phyloP scores from a whole-genome alignment of 2,329 filamentous ascomycete genomes.

The Verticillium dahliae region DNA sequence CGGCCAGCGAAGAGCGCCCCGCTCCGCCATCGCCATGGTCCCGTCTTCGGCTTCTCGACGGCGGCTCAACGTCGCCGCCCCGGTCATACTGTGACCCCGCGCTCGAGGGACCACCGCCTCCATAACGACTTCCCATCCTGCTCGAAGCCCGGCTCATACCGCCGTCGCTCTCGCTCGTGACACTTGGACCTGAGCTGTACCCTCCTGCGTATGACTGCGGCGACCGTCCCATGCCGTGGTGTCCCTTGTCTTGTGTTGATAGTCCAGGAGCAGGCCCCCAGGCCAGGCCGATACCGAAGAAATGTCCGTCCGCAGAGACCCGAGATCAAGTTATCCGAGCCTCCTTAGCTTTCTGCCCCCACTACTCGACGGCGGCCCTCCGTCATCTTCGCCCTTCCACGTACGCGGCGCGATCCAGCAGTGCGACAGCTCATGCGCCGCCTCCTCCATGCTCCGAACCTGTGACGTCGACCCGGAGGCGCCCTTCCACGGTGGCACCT shows the following conservation, averaged over 20 bases:
- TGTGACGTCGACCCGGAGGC: constrained; percentile 5
- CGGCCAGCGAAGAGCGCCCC: background rate
- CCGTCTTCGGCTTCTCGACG: constrained; percentile 4
- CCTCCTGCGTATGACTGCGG: constrained; percentile 10
- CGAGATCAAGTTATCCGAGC: constrained; percentile 16
- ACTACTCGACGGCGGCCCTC: constrained; percentile 13
- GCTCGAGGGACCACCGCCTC: background rate
- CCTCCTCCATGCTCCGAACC: constrained; percentile 22
- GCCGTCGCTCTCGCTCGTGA: constrained; percentile 19
- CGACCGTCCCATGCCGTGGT: constrained; percentile 14
- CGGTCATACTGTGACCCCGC: background rate
- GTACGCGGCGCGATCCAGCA: constrained; percentile 41
- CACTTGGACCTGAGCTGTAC: constrained; percentile 20
- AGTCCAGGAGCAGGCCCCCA: background rate
- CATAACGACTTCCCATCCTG: constrained; percentile 13
- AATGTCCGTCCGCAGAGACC: constrained; percentile 1
- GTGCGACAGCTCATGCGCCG: constrained; percentile 42
- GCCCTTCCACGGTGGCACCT: constrained; percentile 47
- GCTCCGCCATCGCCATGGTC: constrained; percentile 1
- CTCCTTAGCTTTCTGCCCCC: constrained; percentile 17
- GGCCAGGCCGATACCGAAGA: background rate
- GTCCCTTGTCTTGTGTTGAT: constrained; percentile 1
- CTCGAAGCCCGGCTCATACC: constrained; percentile 11
- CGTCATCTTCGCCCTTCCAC: constrained; percentile 24
- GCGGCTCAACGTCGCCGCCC: background rate